phyloP scores from a whole-genome alignment of 1,284 basidiomycete genomes.

The Moesziomyces antarcticus region DNA sequence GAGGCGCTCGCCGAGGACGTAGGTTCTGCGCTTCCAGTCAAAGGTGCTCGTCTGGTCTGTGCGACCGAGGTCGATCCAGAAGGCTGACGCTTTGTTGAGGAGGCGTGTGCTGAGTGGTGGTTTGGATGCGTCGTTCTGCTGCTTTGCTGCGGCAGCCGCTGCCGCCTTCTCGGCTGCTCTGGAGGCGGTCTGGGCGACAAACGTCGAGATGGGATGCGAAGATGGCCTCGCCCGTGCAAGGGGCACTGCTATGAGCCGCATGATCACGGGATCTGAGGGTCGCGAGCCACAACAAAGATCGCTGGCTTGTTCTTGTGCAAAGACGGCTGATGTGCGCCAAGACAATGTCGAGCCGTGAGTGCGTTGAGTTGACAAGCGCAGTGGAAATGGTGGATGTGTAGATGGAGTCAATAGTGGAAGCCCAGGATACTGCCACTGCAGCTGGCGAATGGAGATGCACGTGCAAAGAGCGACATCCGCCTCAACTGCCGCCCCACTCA shows the following conservation, averaged over 20 bases:
- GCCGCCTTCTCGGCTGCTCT: conserved; percentile 40
- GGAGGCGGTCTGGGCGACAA: conserved; percentile 54
- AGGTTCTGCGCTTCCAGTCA: conserved; percentile 63
- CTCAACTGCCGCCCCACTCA: too few relatives aligned
- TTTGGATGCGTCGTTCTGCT: conserved; percentile 15
- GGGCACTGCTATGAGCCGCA: conserved; percentile 61
- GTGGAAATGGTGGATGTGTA: too few relatives aligned
- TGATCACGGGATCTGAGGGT: conserved; percentile 1
- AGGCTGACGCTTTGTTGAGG: conserved; percentile 53
- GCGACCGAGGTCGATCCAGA: conserved; percentile 62
- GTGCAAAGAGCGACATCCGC: too few relatives aligned
- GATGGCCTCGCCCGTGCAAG: conserved; percentile 50
- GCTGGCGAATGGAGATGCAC: too few relatives aligned
- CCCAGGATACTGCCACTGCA: too few relatives aligned
- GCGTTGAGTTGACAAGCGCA: too few relatives aligned
- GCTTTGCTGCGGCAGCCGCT: conserved; percentile 26
- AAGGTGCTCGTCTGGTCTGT: conserved; percentile 53
- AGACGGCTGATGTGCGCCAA: too few relatives aligned
- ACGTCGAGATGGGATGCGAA: conserved; percentile 55
- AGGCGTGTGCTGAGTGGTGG: conserved; percentile 47
- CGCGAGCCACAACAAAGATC: too few relatives aligned
- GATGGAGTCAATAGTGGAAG: too few relatives aligned
- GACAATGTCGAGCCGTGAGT: too few relatives aligned
- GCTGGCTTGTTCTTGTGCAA: too few relatives aligned
- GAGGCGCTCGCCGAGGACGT: conserved; percentile 56